These are phyloP conservation scores for Globisporangium perplexum DNA, from an alignment of 352 stramenopile genomes.

Conservation along the genomic window DNA sequence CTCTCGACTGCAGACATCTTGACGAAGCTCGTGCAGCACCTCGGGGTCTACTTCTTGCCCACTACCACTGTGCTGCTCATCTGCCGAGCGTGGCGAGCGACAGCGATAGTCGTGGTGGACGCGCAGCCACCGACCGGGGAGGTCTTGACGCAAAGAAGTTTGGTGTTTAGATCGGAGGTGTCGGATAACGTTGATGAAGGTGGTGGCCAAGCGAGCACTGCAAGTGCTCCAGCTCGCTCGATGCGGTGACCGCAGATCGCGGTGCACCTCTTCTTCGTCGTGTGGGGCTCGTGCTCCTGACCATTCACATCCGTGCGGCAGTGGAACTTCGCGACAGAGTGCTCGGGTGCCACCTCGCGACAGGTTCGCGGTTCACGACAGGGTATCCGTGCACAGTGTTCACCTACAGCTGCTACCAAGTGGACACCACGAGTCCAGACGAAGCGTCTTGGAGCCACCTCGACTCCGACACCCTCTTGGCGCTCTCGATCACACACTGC, in stretches of 20 bases:
- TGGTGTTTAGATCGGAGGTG: too few relatives aligned
- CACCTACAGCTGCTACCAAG: constrained; percentile 10
- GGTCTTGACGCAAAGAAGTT: too few relatives aligned
- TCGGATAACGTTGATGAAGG: too few relatives aligned
- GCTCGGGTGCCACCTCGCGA: not conserved
- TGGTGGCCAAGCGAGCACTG: not conserved
- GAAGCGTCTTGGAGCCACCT: not conserved
- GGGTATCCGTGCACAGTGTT: constrained; percentile 21
- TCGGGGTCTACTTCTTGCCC: constrained; percentile 18
- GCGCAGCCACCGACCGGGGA: too few relatives aligned
- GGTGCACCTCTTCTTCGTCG: constrained; percentile 19
- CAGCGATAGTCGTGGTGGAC: not conserved
- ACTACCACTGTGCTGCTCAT: constrained; percentile 1
- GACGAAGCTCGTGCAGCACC: constrained; percentile 18
- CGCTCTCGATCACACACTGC: constrained; percentile 6
- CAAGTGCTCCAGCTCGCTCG: too few relatives aligned
- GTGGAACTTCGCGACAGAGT: not conserved
- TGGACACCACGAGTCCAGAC: not conserved
- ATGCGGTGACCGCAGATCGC: not conserved
- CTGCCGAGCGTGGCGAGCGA: not conserved
- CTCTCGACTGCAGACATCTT: constrained; percentile 7
- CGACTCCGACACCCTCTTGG: constrained; percentile 5
- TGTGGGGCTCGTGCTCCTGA: constrained; percentile 17
- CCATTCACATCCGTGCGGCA: constrained; percentile 10
- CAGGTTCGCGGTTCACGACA: constrained; percentile 9